Conservation (phyloP, 2,329 filamentous ascomycete genomes). For the Talaromyces sp. region DNA sequence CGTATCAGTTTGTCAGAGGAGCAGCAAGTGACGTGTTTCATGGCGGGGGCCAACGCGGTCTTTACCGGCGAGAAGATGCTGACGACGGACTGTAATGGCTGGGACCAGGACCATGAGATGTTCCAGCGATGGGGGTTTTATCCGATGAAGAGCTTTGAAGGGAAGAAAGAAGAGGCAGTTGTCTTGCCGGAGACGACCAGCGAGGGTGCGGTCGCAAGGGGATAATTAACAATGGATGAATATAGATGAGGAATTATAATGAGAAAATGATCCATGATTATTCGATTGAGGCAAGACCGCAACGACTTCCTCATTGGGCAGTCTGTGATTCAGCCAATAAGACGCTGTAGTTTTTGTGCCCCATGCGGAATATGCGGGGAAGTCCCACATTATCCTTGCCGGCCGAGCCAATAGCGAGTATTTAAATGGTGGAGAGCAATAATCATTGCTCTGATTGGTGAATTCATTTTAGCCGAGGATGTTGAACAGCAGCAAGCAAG, state of each 20-base stretch:
- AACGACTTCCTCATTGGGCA: background rate
- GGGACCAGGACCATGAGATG: conserved; percentile 81
- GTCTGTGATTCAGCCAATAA: background rate
- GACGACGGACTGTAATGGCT: conserved; percentile 85
- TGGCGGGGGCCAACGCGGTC: conserved; percentile 88
- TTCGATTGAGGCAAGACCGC: background rate
- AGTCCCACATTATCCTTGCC: background rate
- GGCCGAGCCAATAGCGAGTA: background rate
- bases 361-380: background rate
- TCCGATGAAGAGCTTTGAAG: conserved; percentile 63
- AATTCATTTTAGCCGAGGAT: background rate
- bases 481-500: background rate
- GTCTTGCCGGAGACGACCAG: background rate
- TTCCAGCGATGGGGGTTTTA: conserved; percentile 76
- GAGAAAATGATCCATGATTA: background rate
- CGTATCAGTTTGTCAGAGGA: conserved; percentile 80
- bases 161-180: background rate
- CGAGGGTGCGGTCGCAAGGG: background rate
- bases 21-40: conserved; percentile 83
- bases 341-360: background rate
- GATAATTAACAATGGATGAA: background rate
- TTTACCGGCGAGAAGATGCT: conserved; percentile 96
- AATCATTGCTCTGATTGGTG: background rate
- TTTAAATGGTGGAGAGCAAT: background rate
- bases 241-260: background rate